A percentile compares a stretch with the other conserved stretches of the same genome.
These are phyloP conservation scores for Saturnispora besseyi DNA, from an alignment of 805 yeast species.

Conservation along the genomic window DNA sequence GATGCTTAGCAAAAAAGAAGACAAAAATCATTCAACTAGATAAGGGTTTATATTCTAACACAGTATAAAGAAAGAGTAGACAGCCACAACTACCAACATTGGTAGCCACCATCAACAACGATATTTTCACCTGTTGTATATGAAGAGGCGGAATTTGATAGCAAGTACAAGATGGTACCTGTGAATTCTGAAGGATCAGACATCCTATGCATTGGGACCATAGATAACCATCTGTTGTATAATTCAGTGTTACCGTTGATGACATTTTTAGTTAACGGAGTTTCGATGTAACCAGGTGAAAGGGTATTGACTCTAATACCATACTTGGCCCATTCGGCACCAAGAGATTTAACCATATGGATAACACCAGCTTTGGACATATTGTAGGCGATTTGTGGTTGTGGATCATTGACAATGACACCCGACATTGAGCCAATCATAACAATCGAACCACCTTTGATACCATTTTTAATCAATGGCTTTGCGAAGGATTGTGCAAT, in stretches of 20 bases:
- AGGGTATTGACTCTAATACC: slow-evolving; percentile 69
- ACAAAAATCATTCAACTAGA: too few relatives aligned
- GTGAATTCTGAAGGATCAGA: slow-evolving; percentile 80
- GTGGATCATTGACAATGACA: slow-evolving; percentile 68
- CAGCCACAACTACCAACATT: slow-evolving; percentile 49
- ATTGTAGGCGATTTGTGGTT: slow-evolving; percentile 73
- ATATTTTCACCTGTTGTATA: slow-evolving; percentile 81
- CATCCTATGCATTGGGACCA: slow-evolving; percentile 72
- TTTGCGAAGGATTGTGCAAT: slow-evolving; percentile 67
- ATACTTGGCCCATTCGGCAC: slow-evolving; percentile 75
- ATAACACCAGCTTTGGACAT: slow-evolving; percentile 84
- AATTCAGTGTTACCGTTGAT: slow-evolving; percentile 47
- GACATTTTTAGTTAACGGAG: slow-evolving; percentile 70
- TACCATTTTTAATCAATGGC: slow-evolving; percentile 48
- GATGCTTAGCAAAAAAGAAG: too few relatives aligned
- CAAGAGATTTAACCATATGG: slow-evolving; percentile 66
- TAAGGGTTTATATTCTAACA: neutral
- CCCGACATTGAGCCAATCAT: slow-evolving; percentile 78
- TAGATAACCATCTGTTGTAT: slow-evolving; percentile 64
- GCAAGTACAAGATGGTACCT: slow-evolving; percentile 66
- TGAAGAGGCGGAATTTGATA: slow-evolving; percentile 59
- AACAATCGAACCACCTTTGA: slow-evolving; percentile 50
- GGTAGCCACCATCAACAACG: slow-evolving; percentile 82
- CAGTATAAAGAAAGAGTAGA: neutral
- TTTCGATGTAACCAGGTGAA: slow-evolving; percentile 73